Evolutionary conservation across 192 early-diverging fungal species (phyloP).

Genomic region (Backusella tarrabulga): DNA sequence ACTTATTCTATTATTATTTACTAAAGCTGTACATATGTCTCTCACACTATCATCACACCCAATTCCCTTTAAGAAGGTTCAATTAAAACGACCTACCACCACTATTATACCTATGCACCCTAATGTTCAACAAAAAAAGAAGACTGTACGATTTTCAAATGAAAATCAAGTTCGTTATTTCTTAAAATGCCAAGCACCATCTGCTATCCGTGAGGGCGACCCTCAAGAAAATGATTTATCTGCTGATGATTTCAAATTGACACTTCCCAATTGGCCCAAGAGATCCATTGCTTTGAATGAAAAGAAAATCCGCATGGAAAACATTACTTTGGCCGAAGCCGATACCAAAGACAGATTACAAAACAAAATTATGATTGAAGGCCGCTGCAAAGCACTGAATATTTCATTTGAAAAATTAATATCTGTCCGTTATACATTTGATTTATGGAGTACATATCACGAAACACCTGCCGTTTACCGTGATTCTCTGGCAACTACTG

Average conservation of each 20-base stretch:
- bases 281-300: slow-evolving; percentile 55
- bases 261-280: slow-evolving; percentile 31
- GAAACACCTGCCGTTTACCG: slow-evolving; percentile 66
- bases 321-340: slow-evolving; percentile 17
- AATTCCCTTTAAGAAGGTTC: slow-evolving; percentile 6
- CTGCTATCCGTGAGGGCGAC: slow-evolving; percentile 38
- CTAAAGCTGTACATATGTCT: not conserved
- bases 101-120: not conserved
- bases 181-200: slow-evolving; percentile 66
- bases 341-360: slow-evolving; percentile 20
- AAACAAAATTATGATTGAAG: slow-evolving; percentile 56
- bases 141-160: slow-evolving; percentile 68
- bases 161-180: slow-evolving; percentile 72
- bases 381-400: slow-evolving; percentile 79
- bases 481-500: slow-evolving; percentile 54
- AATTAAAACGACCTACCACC: slow-evolving; percentile 9
- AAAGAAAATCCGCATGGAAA: slow-evolving; percentile 17
- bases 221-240: slow-evolving; percentile 32
- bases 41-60: slow-evolving; percentile 3
- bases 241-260: slow-evolving; percentile 28
- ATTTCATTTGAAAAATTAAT: slow-evolving; percentile 84
- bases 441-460: slow-evolving; percentile 75
- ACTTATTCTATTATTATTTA: not conserved
- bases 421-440: slow-evolving; percentile 72
- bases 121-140: slow-evolving; percentile 22